Conservation (phyloP, 306 rosid genomes). For the Cajanus cajan region DNA sequence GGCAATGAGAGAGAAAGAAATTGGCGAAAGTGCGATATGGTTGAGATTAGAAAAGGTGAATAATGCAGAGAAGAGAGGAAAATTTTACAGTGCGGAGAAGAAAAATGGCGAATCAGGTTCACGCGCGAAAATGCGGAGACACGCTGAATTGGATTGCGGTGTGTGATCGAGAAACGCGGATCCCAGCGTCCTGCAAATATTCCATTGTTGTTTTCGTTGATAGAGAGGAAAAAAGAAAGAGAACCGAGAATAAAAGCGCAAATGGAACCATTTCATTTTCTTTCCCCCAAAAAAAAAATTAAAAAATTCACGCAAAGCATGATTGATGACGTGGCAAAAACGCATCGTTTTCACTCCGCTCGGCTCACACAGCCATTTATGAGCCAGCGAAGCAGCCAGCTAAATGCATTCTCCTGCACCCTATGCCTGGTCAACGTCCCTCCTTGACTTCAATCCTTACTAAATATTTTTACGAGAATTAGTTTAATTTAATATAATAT, state of each 20-base stretch:
- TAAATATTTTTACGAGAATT: too few species aligned
- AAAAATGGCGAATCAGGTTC: slow-evolving; percentile 30
- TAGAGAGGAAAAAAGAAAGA: background rate
- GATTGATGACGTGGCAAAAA: slow-evolving; percentile 49
- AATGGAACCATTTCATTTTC: slow-evolving; percentile 26
- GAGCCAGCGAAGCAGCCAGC: background rate
- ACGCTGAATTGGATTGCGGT: slow-evolving; percentile 29
- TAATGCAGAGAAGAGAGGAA: too few species aligned
- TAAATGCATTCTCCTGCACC: too few species aligned
- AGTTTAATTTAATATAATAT: too few species aligned
- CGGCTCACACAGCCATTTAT: slow-evolving; percentile 41
- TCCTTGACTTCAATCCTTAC: slow-evolving; percentile 8
- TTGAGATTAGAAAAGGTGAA: background rate
- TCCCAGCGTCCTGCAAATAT: slow-evolving; percentile 59
- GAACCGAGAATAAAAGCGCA: slow-evolving; percentile 18
- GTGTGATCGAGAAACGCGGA: slow-evolving; percentile 71
- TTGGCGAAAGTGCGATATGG: background rate
- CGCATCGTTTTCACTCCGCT: slow-evolving; percentile 19
- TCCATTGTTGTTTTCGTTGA: slow-evolving; percentile 47
- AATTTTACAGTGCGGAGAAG: slow-evolving; percentile 27
- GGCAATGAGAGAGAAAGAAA: background rate
- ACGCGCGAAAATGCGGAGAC: slow-evolving; percentile 39
- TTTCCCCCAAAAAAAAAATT: background rate
- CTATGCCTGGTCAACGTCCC: background rate
- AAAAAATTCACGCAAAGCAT: background rate